These are phyloP conservation scores for Penicillium turbatum DNA, from an alignment of 495 filamentous ascomycete species.

Conservation along the genomic window DNA sequence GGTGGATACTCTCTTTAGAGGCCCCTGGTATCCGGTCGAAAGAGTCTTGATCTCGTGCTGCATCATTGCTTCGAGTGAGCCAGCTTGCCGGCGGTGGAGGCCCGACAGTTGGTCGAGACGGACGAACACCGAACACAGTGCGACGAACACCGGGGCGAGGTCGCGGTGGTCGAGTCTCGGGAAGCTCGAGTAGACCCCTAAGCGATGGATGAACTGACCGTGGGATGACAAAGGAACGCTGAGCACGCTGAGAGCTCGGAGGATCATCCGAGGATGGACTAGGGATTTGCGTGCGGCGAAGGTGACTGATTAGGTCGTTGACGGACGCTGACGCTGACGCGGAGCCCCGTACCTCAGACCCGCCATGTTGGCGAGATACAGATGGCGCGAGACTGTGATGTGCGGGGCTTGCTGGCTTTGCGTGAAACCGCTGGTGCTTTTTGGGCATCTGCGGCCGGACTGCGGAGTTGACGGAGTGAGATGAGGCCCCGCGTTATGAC, in stretches of 20 bases:
- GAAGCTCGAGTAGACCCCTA: conserved; percentile 60
- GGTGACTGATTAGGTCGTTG: conserved; percentile 47
- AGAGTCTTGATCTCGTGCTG: not conserved
- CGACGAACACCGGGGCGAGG: conserved; percentile 52
- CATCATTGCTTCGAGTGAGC: conserved; percentile 40
- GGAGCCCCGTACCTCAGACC: conserved; percentile 19
- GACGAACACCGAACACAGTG: conserved; percentile 34
- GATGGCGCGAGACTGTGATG: conserved; percentile 38
- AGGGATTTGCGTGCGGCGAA: conserved; percentile 43
- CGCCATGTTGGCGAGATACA: conserved; percentile 29
- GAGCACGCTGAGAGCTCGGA: conserved; percentile 10
- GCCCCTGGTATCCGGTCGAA: not conserved
- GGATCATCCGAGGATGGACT: conserved; percentile 16
- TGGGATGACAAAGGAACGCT: conserved; percentile 16
- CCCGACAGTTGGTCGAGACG: conserved; percentile 54
- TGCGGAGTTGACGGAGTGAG: conserved; percentile 3
- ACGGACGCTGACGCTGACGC: conserved; percentile 33
- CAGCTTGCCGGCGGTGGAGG: conserved; percentile 71
- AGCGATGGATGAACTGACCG: conserved; percentile 53
- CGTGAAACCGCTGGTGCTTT: conserved; percentile 37
- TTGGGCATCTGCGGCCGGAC: conserved; percentile 40
- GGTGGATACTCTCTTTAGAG: conserved; percentile 22
- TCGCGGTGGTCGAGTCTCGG: conserved; percentile 62
- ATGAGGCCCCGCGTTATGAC: conserved; percentile 6
- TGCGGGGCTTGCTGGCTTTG: conserved; percentile 35